phyloP scores from a whole-genome alignment of 176 grass and related monocot genomes.

The Zoysia japonica region DNA sequence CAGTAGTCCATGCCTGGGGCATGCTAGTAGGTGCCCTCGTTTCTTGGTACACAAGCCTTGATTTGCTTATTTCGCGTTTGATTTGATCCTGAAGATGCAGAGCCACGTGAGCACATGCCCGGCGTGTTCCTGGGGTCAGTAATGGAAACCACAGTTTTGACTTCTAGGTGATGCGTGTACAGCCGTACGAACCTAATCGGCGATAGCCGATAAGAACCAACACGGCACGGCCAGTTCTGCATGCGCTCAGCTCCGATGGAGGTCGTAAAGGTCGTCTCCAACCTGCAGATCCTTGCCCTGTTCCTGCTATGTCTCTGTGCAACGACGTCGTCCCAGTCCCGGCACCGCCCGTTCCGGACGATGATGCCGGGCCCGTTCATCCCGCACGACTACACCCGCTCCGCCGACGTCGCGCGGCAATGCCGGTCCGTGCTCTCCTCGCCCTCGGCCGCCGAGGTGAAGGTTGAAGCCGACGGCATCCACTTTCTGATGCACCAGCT shows the following conservation, averaged over 20 bases:
- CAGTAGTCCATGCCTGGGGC: too few species aligned
- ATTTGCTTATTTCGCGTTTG: neutral
- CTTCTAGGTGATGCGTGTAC: neutral
- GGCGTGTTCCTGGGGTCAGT: neutral
- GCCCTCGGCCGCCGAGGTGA: constrained; percentile 25
- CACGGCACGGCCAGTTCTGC: neutral
- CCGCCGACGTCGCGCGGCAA: constrained; percentile 38
- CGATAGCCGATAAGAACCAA: neutral
- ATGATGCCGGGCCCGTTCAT: constrained; percentile 15
- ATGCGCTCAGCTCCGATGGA: neutral
- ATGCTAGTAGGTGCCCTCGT: neutral
- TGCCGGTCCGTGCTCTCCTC: constrained; percentile 48
- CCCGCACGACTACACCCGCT: constrained; percentile 37
- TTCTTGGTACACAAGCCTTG: neutral
- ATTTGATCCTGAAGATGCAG: neutral
- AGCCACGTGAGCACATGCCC: neutral
- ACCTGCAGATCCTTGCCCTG: neutral
- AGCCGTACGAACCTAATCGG: neutral
- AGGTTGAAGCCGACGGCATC: constrained; percentile 30
- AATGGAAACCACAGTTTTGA: neutral
- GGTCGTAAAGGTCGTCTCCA: neutral
- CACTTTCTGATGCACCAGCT: constrained; percentile 28
- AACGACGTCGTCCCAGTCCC: neutral
- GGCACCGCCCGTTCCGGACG: neutral
- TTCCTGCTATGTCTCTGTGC: constrained; percentile 10